A percentile compares a stretch with the other conserved stretches of the same genome.
Conservation (phyloP, 768 basidiomycete genomes). For the Termitomyces titanicus region DNA sequence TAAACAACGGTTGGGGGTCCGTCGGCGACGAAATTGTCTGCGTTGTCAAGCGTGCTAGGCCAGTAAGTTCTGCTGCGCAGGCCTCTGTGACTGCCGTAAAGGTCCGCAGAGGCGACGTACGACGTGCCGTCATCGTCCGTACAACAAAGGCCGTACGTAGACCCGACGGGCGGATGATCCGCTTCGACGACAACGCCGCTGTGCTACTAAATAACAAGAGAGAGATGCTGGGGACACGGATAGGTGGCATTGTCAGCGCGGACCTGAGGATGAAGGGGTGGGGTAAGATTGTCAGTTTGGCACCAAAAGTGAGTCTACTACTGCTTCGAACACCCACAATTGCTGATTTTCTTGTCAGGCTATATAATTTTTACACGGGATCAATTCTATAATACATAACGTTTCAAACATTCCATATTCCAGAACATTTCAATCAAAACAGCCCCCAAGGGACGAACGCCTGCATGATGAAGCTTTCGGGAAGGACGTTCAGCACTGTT, state of each 20-base stretch:
- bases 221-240: conserved; percentile 93
- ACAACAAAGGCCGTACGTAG: conserved; percentile 83
- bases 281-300: conserved; percentile 90
- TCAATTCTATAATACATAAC: neutral
- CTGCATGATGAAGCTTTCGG: no score
- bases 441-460: no score
- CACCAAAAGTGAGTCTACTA: conserved; percentile 68
- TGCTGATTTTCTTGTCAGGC: neutral
- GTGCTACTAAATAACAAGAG: conserved; percentile 93
- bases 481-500: no score
- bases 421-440: neutral
- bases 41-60: conserved; percentile 89
- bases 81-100: conserved; percentile 80
- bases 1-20: conserved; percentile 89
- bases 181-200: conserved; percentile 96
- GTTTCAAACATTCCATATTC: no score
- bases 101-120: conserved; percentile 89
- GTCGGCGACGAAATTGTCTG: conserved; percentile 97
- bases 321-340: neutral
- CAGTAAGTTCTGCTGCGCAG: conserved; percentile 63
- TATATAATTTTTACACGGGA: neutral
- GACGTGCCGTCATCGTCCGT: conserved; percentile 93
- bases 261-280: conserved; percentile 90
- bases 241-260: conserved; percentile 89
- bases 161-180: conserved; percentile 82